Evolutionary conservation across 305 asterid species (phyloP).

Genomic region (Fraxinus baroniana): DNA sequence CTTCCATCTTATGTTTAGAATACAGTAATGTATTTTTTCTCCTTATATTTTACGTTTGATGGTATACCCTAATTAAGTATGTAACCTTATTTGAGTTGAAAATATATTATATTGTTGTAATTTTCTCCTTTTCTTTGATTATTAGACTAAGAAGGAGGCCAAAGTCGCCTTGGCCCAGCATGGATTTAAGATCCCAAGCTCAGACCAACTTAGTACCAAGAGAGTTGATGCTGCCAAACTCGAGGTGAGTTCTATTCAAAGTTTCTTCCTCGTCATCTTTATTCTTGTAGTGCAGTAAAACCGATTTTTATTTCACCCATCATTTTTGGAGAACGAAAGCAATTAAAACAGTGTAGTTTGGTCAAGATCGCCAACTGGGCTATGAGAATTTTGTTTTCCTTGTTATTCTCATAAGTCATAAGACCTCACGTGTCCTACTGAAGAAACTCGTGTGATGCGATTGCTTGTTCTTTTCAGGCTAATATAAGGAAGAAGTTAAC

Average conservation of each 20-base stretch:
- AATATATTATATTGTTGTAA: not conserved
- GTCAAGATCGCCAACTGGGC: not conserved
- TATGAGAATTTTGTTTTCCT: slow-evolving; percentile 12
- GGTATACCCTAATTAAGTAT: no score
- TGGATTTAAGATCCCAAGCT: slow-evolving; percentile 81
- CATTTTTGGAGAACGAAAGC: not conserved
- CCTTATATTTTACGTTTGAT: no score
- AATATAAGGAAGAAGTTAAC: slow-evolving; percentile 65
- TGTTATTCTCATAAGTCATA: not conserved
- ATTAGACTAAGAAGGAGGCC: slow-evolving; percentile 65
- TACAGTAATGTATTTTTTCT: no score
- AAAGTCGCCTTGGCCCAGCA: slow-evolving; percentile 51
- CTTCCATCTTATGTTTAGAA: no score
- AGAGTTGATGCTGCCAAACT: slow-evolving; percentile 77
- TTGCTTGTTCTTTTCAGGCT: slow-evolving; percentile 48
- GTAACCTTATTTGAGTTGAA: not conserved
- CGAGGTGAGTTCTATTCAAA: slow-evolving; percentile 49
- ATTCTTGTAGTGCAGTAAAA: not conserved
- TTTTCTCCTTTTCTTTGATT: not conserved
- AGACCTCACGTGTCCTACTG: not conserved
- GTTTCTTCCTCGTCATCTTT: not conserved
- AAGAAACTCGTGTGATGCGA: slow-evolving; percentile 17
- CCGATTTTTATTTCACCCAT: not conserved
- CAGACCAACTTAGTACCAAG: slow-evolving; percentile 72
- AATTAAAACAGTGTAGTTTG: not conserved